Evolutionary conservation across 2,329 filamentous ascomycete species (phyloP).

Genomic region (Aspergillus thermomutatus): DNA sequence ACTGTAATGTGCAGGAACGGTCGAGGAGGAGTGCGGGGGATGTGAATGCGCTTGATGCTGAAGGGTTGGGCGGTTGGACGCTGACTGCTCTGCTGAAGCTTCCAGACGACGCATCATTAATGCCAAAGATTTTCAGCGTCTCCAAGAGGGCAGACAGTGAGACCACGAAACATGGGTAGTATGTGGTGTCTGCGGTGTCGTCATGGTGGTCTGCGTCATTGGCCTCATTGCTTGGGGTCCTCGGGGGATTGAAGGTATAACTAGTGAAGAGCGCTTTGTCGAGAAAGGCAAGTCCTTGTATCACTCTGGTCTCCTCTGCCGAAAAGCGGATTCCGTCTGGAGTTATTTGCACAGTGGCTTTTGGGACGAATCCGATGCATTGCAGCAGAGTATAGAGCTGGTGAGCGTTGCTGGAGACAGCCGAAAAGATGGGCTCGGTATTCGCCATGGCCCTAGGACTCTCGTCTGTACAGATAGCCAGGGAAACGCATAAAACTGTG

Average conservation of each 20-base stretch:
- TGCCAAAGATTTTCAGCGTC: constrained; percentile 90
- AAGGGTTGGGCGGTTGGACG: constrained; percentile 34
- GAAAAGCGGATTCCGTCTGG: constrained; percentile 82
- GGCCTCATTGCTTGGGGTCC: constrained; percentile 17
- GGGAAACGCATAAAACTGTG: constrained; percentile 8
- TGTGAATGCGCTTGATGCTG: constrained; percentile 70
- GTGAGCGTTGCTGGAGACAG: constrained; percentile 60
- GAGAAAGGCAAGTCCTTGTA: constrained; percentile 87
- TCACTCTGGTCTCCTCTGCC: constrained; percentile 81
- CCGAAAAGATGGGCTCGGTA: constrained; percentile 51
- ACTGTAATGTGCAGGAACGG: constrained; percentile 81
- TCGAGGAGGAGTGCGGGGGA: constrained; percentile 78
- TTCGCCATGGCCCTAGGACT: constrained; percentile 13
- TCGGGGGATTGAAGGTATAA: constrained; percentile 64
- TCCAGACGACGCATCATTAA: constrained; percentile 57
- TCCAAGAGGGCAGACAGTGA: constrained; percentile 84
- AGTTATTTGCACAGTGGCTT: constrained; percentile 69
- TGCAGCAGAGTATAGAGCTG: constrained; percentile 59
- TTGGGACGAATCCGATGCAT: constrained; percentile 60
- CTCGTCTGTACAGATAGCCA: constrained; percentile 6
- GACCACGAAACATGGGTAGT: constrained; percentile 74
- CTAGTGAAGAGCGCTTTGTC: constrained; percentile 85
- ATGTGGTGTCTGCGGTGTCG: constrained; percentile 33
- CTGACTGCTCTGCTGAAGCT: constrained; percentile 23
- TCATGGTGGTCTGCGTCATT: constrained; percentile 32